Base-by-base conservation (phyloP, 176 grass and related monocot species). In the Zoysia japonica region DNA sequence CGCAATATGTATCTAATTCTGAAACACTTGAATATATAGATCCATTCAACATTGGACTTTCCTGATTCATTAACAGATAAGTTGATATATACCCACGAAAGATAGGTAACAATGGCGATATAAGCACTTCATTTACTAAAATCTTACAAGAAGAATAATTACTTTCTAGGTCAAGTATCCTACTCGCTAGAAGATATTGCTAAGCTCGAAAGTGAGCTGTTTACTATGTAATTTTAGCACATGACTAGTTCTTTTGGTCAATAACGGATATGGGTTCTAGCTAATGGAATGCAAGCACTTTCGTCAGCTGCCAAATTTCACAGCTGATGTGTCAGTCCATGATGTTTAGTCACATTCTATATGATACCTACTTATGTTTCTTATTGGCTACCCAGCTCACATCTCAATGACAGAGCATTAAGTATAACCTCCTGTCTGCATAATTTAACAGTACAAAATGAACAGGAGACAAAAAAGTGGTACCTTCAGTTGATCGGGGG, bases 401-500 rank as follows among this genome's bases (percentile, higher is more conserved):
- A 28, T 28, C 28, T 28, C 28, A 28, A 28, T 28, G 28, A 12
- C 7, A 49, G 70, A 77, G 11, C 5, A 69, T 38, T 61, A 0
- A 6, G 2, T 39, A 44, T 45, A 2, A 9, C 28, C 2, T 41
- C 20, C n/a, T 53, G 1, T 50, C 13, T 50, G 16, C 14, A 15
- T 3, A 76, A 14, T 2, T 70, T 64, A 7, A 70, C 39, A 9
- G 44, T 60, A 47, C 15, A 80, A 37, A 59, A 72, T 0, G 44
- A 71, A 60, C 6, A 14, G 1, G 40, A 67, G n/a, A 15, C 43
- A 51, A 0, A 38, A 44, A 48, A 35, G 14, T 43, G 15, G 57
- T 87, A 94, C 95, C 95, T 94, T 97, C 3, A 97, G 86, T 83
- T 94, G 48, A 53, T 81, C 65, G 0, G 83, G 85, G 38, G 92